phyloP scores from a whole-genome alignment of 495 filamentous ascomycete genomes.

The Rusavskia elegans region DNA sequence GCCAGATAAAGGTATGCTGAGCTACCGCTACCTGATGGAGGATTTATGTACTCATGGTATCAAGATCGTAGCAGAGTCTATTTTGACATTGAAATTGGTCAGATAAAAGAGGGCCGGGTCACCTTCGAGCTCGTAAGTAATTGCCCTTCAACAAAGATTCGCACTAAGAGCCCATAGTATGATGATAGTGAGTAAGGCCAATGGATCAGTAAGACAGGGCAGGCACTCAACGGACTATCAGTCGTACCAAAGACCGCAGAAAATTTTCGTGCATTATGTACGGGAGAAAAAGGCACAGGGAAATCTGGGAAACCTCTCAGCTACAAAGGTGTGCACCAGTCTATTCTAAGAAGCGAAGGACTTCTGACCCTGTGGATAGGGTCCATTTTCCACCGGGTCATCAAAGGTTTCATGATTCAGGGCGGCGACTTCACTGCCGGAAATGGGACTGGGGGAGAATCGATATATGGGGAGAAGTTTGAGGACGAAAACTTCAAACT shows the following conservation, averaged over 20 bases:
- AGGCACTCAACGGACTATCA: conserved; percentile 14
- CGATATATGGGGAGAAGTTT: conserved; percentile 96
- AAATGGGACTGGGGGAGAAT: conserved; percentile 93
- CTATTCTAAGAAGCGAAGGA: not conserved
- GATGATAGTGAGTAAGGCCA: conserved; percentile 42
- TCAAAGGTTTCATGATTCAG: conserved; percentile 99
- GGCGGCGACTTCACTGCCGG: conserved; percentile 95
- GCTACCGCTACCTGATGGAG: not conserved
- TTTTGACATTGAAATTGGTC: conserved; percentile 76
- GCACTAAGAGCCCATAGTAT: conserved; percentile 31
- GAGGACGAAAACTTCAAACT: conserved; percentile 90
- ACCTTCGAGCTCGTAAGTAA: conserved; percentile 59
- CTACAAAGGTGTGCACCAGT: conserved; percentile 30
- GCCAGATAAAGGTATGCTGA: not conserved
- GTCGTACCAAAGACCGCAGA: conserved; percentile 83
- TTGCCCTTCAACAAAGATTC: not conserved
- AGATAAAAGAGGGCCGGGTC: conserved; percentile 54
- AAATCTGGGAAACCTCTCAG: conserved; percentile 73
- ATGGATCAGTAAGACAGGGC: not conserved
- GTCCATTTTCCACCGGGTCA: conserved; percentile 88
- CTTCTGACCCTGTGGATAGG: conserved; percentile 19
- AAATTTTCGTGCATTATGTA: conserved; percentile 93
- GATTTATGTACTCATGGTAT: not conserved
- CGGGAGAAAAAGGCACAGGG: conserved; percentile 77
- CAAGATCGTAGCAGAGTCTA: conserved; percentile 56